Evolutionary conservation across 2,329 filamentous ascomycete genomes (phyloP).

Genomic region (Ceratocystis smalleyi): DNA sequence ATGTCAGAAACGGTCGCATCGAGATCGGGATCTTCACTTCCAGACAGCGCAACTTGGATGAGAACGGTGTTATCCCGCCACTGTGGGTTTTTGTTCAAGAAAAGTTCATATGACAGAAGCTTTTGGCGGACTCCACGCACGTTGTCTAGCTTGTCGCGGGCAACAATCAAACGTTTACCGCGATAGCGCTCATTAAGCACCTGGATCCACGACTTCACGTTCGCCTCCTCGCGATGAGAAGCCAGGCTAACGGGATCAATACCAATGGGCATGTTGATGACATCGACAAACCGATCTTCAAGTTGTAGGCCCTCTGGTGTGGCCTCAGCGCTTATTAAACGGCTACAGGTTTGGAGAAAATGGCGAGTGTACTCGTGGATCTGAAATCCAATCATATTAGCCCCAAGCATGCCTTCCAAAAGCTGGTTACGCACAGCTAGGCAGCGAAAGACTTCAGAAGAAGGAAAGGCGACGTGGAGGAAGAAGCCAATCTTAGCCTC

Average conservation of each 20-base stretch:
- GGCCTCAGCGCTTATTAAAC: constrained; percentile 77
- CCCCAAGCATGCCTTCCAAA: constrained; percentile 80
- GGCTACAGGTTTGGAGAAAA: constrained; percentile 89
- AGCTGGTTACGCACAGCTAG: constrained; percentile 74
- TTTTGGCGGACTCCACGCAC: constrained; percentile 89
- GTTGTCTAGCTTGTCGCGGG: constrained; percentile 83
- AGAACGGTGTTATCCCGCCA: constrained; percentile 79
- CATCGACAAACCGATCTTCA: constrained; percentile 85
- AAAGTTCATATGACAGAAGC: constrained; percentile 78
- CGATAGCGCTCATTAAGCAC: constrained; percentile 71
- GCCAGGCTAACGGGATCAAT: constrained; percentile 70
- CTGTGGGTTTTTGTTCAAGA: constrained; percentile 83
- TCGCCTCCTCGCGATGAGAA: constrained; percentile 51
- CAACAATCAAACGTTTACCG: constrained; percentile 80
- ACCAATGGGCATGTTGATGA: constrained; percentile 71
- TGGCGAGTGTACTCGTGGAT: constrained; percentile 85
- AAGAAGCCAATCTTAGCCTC: constrained; percentile 96
- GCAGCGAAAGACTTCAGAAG: constrained; percentile 89
- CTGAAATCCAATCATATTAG: constrained; percentile 86
- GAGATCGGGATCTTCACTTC: constrained; percentile 73
- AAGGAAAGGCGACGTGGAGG: constrained; percentile 86
- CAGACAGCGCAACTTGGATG: constrained; percentile 85
- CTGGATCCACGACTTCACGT: constrained; percentile 64
- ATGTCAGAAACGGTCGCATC: constrained; percentile 85
- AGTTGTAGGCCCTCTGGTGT: constrained; percentile 76